phyloP scores from a whole-genome alignment of 345 rosid species.

The Zanthoxylum bungeanum region DNA sequence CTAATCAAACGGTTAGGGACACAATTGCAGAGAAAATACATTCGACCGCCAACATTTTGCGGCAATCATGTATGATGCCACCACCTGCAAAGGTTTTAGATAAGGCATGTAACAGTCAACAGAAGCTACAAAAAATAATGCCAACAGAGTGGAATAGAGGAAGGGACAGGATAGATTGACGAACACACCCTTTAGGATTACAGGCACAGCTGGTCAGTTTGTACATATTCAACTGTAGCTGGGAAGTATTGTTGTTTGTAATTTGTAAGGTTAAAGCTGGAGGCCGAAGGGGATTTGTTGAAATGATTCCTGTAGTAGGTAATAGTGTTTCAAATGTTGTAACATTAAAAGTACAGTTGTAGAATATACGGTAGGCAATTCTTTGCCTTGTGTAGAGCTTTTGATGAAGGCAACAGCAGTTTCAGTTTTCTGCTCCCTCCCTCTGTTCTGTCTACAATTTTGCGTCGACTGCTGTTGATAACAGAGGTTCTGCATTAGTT shows the following conservation, averaged over 20 bases:
- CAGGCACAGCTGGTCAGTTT: constrained; percentile 12
- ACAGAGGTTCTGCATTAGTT: background rate
- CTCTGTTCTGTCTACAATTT: background rate
- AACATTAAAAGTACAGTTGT: constrained; percentile 22
- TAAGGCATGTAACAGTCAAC: constrained; percentile 40
- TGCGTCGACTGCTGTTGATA: background rate
- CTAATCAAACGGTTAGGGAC: constrained; percentile 40
- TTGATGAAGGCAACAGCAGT: constrained; percentile 41
- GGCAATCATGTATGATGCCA: constrained; percentile 49
- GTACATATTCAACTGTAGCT: constrained; percentile 35
- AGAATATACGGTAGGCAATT: constrained; percentile 36
- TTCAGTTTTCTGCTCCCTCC: constrained; percentile 12
- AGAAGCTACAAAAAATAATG: constrained; percentile 40
- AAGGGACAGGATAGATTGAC: constrained; percentile 29
- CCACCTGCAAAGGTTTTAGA: constrained; percentile 44
- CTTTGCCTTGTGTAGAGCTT: constrained; percentile 47
- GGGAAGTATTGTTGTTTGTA: too few relatives aligned
- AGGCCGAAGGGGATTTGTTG: constrained; percentile 11
- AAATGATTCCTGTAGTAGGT: background rate
- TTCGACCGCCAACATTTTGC: constrained; percentile 38
- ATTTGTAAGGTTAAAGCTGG: constrained; percentile 1
- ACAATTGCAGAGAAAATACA: constrained; percentile 34
- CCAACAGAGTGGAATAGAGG: constrained; percentile 31
- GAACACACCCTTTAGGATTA: background rate
- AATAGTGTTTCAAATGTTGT: constrained; percentile 1